A percentile compares a stretch with the other conserved stretches of the same genome.
Conservation (phyloP, 2,329 filamentous ascomycete species). For the Colletotrichum phormii region DNA sequence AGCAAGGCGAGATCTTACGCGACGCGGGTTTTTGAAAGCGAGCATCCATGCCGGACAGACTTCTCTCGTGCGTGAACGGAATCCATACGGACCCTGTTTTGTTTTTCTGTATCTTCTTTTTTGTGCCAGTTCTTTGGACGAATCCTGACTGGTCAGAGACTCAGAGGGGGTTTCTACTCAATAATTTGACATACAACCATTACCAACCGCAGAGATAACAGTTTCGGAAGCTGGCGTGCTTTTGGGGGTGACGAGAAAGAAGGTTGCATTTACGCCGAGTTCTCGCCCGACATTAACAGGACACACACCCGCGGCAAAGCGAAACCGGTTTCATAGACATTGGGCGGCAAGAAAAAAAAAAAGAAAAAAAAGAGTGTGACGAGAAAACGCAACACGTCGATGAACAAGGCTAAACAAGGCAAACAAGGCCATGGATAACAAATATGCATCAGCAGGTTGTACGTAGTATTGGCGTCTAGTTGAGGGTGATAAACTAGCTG, state of each 20-base stretch:
- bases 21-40: neutral
- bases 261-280: constrained; percentile 16
- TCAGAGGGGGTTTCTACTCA: neutral
- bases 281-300: constrained; percentile 4
- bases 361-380: too few species aligned
- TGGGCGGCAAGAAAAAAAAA: neutral
- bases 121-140: neutral
- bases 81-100: neutral
- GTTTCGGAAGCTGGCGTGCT: neutral
- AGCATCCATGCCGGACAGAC: constrained; percentile 7
- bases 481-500: neutral
- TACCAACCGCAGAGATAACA: constrained; percentile 22
- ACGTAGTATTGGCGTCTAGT: neutral
- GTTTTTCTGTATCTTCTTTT: neutral
- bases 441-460: neutral
- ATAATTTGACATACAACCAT: constrained; percentile 26
- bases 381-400: neutral
- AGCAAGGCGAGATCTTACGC: constrained; percentile 23
- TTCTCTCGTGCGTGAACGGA: neutral
- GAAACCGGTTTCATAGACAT: constrained; percentile 3
- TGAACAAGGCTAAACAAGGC: neutral
- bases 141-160: constrained; percentile 15
- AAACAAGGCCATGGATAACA: constrained; percentile 9
- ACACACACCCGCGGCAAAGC: neutral
- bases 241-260: neutral